Percentiles rank a stretch among this genome's conserved stretches.
Conservation (phyloP, 2,329 filamentous ascomycete species). For the Decorospora gaudefroyi region DNA sequence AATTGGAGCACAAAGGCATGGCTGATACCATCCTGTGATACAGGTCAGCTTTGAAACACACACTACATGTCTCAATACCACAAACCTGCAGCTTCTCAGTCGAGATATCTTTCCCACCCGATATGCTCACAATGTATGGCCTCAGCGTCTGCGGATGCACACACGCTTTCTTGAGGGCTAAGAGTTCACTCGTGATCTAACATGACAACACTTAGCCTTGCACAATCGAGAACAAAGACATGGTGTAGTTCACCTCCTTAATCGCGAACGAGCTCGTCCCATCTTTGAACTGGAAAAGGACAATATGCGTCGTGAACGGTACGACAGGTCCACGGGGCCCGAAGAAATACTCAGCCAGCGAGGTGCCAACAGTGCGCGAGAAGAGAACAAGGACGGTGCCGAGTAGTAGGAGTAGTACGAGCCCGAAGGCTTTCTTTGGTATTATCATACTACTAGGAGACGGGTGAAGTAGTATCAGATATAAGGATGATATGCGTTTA, state of each 20-base stretch:
- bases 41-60: conserved; percentile 53
- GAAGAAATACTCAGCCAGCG: conserved; percentile 23
- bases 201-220: conserved; percentile 15
- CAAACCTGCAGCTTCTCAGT: conserved; percentile 41
- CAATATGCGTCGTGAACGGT: conserved; percentile 38
- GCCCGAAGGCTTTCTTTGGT: conserved; percentile 27
- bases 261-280: conserved; percentile 28
- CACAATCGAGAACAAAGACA: neutral
- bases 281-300: conserved; percentile 44
- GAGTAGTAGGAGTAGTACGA: conserved; percentile 18
- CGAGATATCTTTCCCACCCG: conserved; percentile 43
- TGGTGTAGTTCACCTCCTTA: conserved; percentile 32
- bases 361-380: conserved; percentile 25
- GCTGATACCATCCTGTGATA: conserved; percentile 48
- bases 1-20: conserved; percentile 54
- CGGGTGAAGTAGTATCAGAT: conserved; percentile 1
- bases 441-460: conserved; percentile 25
- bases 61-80: conserved; percentile 21
- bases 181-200: conserved; percentile 39
- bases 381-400: conserved; percentile 22
- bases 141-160: conserved; percentile 32
- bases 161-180: conserved; percentile 39
- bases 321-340: conserved; percentile 20
- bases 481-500: conserved; percentile 9
- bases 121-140: conserved; percentile 39